phyloP scores from a whole-genome alignment of 1,284 basidiomycete genomes.

The Acaromyces ingoldii region DNA sequence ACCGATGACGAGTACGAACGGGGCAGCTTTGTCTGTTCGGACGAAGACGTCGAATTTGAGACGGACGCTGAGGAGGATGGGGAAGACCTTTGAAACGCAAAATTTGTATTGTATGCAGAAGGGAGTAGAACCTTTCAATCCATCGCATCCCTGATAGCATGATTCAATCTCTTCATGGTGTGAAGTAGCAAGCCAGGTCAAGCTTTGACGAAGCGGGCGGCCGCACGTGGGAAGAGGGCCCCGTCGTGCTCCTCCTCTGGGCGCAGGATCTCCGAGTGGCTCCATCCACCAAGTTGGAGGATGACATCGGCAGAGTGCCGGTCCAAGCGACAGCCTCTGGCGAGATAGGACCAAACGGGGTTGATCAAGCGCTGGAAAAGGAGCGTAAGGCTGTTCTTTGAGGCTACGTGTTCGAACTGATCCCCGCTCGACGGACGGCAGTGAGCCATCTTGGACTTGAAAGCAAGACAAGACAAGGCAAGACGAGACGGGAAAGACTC shows the following conservation, averaged over 20 bases:
- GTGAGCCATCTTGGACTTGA: too few relatives aligned
- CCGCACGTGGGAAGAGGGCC: constrained; percentile 22
- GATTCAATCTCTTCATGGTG: too few relatives aligned
- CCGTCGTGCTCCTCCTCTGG: constrained; percentile 17
- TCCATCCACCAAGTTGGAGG: constrained; percentile 26
- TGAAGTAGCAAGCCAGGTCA: too few relatives aligned
- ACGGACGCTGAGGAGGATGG: too few relatives aligned
- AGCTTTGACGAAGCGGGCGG: constrained; percentile 29
- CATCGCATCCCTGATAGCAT: too few relatives aligned
- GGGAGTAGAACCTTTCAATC: too few relatives aligned
- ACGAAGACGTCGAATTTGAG: constrained; percentile 7
- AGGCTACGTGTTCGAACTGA: constrained; percentile 38
- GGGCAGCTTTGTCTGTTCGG: constrained; percentile 11
- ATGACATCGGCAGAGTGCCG: constrained; percentile 23
- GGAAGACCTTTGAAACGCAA: too few relatives aligned
- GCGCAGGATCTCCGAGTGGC: constrained; percentile 19
- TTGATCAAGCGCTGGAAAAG: constrained; percentile 21
- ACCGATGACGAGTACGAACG: constrained; percentile 7
- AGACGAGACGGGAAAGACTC: too few relatives aligned
- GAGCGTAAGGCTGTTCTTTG: constrained; percentile 15
- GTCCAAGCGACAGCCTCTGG: constrained; percentile 26
- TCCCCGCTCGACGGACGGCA: too few relatives aligned
- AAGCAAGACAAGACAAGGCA: too few relatives aligned
- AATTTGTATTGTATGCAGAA: too few relatives aligned
- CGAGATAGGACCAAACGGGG: constrained; percentile 21